Base-by-base conservation (phyloP, 2,329 filamentous ascomycete species). In the Fusarium sulawesiense region DNA sequence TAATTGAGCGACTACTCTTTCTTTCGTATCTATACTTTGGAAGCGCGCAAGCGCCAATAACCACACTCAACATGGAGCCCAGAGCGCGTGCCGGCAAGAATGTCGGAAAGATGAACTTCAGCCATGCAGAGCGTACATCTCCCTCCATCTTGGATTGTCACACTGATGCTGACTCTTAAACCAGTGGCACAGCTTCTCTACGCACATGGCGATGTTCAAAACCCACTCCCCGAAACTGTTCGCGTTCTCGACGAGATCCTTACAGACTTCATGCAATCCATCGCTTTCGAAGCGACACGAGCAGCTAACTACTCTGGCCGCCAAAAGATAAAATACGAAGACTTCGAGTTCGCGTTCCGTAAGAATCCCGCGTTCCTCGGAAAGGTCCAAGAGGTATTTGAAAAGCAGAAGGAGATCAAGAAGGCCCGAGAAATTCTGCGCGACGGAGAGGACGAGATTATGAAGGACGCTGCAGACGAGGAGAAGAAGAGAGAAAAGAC, bases 251-350 rank as follows among this genome's bases (percentile, higher is more conserved):
- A 98, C 84, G 94, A 98, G 82, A 95, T 98, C 74, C 89, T 97
- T 66, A 97, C 94, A 68, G 96, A 98, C 83, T 98, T 97, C 84
- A 93, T 98, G 78, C 93, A 97, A 78, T 93, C 96, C 79, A 91
- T 96, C 57, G 95, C 93, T 81, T 96, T 97, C 83, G 91, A 93
- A 77, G 95, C 96, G 6, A 93, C 94, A 7, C 89, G 93, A 46
- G 91, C 91, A 56, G 96, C 96, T 1, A 90, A 93, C 79, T 93
- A 97, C 80, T 90, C 92, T 4, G 92, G 94, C 1, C 92, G 96
- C 3, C 93, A 97, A 76, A 99, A 99, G 83, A 94, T 99, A 82
- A 99, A 99, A 80, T 93, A 97, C 76, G 95, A 98, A 76, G 96
- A 99, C 81, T 97, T 99, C 83, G 94, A 97, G 77, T 99, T 97